Percentiles rank a stretch among this genome's conserved stretches.
These are phyloP conservation scores for Pestalotiopsis sp. DNA, from an alignment of 2,329 filamentous ascomycete species.

Conservation along the genomic window DNA sequence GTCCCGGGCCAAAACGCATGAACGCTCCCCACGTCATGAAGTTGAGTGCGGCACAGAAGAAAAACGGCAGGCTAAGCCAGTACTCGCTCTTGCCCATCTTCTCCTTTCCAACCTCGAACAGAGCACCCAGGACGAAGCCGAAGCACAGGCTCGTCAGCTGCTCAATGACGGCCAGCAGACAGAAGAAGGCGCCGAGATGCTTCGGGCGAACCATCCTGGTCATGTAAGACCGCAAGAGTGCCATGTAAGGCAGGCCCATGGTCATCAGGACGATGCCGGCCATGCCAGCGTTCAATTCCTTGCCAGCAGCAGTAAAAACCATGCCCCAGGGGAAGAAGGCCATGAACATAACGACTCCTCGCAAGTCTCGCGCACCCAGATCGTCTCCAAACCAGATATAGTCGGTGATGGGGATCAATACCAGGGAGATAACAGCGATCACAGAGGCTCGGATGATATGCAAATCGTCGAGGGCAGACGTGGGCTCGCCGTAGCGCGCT, in stretches of 20 bases:
- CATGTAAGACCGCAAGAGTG: not conserved
- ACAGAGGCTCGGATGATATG: not conserved
- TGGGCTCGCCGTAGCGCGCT: not conserved
- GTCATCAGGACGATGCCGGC: not conserved
- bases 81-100: not conserved
- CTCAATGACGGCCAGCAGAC: not conserved
- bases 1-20: too few species aligned
- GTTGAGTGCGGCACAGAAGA: not conserved
- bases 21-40: too few species aligned
- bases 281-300: not conserved
- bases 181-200: not conserved
- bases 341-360: not conserved
- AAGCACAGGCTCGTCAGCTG: not conserved
- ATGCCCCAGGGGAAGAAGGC: not conserved
- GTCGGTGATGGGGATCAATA: not conserved
- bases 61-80: not conserved
- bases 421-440: not conserved
- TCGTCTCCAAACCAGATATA: not conserved
- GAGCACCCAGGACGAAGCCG: not conserved
- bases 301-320: not conserved
- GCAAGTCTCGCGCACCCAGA: not conserved
- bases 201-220: not conserved
- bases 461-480: not conserved
- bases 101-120: not conserved
- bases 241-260: not conserved